Evolutionary conservation across 129 eudicot species (phyloP).

Genomic region (Ambrosia trifida): DNA sequence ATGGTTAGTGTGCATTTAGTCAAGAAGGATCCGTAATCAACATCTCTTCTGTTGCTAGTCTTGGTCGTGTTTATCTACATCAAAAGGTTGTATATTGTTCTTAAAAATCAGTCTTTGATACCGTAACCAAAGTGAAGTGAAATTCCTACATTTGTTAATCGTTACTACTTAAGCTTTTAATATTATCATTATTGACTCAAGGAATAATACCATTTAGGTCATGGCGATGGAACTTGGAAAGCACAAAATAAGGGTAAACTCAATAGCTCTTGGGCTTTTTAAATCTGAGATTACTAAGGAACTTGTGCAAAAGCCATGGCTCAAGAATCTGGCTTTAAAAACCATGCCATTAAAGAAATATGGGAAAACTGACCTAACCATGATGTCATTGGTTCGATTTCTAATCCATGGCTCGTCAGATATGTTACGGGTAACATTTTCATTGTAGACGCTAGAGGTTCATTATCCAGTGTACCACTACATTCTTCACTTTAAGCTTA

Average conservation of each 20-base stretch:
- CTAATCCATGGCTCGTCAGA: conserved; percentile 1
- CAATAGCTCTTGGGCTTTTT: not conserved
- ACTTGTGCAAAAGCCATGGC: not conserved
- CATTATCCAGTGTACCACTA: conserved; percentile 9
- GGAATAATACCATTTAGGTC: not conserved
- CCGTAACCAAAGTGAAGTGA: conserved; percentile 42
- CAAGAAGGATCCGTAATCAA: conserved; percentile 66
- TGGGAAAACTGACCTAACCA: not conserved
- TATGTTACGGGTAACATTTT: conserved; percentile 1
- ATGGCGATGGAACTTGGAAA: conserved; percentile 16
- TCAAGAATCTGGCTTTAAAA: not conserved
- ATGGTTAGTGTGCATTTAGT: conserved; percentile 56
- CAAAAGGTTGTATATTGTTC: conserved; percentile 60
- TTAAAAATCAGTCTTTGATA: conserved; percentile 55
- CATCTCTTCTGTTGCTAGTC: conserved; percentile 66
- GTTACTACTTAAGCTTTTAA: too few species aligned
- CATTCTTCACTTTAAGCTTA: conserved; percentile 11
- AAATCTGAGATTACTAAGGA: conserved; percentile 1
- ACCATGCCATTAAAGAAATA: not conserved
- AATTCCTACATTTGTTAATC: not conserved
- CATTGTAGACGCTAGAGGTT: not conserved
- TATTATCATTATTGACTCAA: too few species aligned
- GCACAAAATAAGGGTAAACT: conserved; percentile 14
- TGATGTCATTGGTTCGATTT: not conserved
- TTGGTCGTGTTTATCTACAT: conserved; percentile 58